phyloP scores from a whole-genome alignment of 2,329 filamentous ascomycete genomes.

The Byssoonygena ceratinophila region DNA sequence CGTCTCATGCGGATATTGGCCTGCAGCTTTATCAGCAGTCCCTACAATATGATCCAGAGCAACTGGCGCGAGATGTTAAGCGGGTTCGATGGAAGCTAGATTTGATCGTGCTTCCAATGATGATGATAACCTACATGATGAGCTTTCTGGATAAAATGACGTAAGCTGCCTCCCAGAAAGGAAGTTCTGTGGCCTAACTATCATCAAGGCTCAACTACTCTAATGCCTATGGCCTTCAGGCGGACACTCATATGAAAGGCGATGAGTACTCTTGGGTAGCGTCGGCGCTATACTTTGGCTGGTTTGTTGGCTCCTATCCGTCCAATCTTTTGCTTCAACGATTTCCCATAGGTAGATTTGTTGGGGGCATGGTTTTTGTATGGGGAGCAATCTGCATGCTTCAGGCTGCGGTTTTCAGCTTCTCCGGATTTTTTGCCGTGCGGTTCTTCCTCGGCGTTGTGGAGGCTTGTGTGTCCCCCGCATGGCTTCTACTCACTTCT shows the following conservation, averaged over 20 bases:
- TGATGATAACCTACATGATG: conserved; percentile 1
- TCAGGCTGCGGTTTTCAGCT: not conserved
- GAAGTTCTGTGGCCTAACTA: not conserved
- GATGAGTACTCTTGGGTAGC: conserved; percentile 49
- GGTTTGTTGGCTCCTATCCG: conserved; percentile 45
- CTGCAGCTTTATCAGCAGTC: not conserved
- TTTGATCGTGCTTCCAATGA: not conserved
- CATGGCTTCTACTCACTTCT: not conserved
- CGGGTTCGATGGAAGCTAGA: not conserved
- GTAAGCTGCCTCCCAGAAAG: not conserved
- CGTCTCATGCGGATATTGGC: not conserved
- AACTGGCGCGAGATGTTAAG: not conserved
- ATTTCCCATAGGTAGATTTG: conserved; percentile 39
- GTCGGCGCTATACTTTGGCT: conserved; percentile 48
- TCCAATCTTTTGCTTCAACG: conserved; percentile 46
- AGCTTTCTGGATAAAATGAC: not conserved
- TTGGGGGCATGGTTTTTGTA: not conserved
- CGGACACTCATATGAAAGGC: conserved; percentile 48
- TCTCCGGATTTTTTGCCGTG: not conserved
- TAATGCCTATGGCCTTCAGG: conserved; percentile 53
- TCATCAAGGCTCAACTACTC: conserved; percentile 43
- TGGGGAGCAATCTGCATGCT: not conserved
- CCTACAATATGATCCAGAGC: not conserved
- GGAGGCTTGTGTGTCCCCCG: not conserved
- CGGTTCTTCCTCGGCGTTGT: not conserved